Conservation (phyloP, 805 yeast species). For the Brettanomyces bruxellensis region DNA sequence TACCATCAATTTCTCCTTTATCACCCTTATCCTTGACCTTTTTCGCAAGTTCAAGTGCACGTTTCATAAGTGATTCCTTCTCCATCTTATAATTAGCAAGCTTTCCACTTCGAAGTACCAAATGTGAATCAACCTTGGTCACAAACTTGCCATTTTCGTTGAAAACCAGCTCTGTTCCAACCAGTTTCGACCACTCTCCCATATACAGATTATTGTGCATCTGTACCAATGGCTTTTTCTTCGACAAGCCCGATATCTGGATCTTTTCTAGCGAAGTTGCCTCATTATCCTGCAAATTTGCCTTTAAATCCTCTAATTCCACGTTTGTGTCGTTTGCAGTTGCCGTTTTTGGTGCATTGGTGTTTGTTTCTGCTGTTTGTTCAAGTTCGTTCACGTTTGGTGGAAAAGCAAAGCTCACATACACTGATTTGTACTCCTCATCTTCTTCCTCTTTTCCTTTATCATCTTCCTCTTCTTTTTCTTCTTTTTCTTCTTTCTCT, state of each 20-base stretch:
- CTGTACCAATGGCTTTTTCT: conserved; percentile 46
- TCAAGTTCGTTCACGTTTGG: conserved; percentile 12
- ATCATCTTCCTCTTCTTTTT: conserved; percentile 4
- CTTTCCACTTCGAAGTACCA: conserved; percentile 23
- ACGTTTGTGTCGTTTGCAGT: not conserved
- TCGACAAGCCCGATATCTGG: conserved; percentile 48
- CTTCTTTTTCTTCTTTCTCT: conserved; percentile 1
- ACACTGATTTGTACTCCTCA: conserved; percentile 37
- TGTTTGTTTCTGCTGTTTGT: not conserved
- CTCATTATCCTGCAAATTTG: conserved; percentile 6
- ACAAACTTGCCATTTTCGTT: conserved; percentile 27
- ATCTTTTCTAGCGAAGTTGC: conserved; percentile 18
- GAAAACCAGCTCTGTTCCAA: conserved; percentile 58
- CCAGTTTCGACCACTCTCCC: conserved; percentile 68
- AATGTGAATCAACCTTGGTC: conserved; percentile 21
- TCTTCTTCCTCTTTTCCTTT: conserved; percentile 7
- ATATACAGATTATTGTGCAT: conserved; percentile 53
- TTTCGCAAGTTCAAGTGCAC: conserved; percentile 17
- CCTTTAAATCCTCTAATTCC: conserved; percentile 4
- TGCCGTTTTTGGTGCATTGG: not conserved
- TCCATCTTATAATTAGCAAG: conserved; percentile 15
- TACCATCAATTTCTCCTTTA: not conserved
- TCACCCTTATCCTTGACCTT: conserved; percentile 2
- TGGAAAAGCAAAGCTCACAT: conserved; percentile 47
- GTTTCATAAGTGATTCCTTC: conserved; percentile 15